Evolutionary conservation across 2,329 filamentous ascomycete species (phyloP).

Genomic region (Xylaria sp.): DNA sequence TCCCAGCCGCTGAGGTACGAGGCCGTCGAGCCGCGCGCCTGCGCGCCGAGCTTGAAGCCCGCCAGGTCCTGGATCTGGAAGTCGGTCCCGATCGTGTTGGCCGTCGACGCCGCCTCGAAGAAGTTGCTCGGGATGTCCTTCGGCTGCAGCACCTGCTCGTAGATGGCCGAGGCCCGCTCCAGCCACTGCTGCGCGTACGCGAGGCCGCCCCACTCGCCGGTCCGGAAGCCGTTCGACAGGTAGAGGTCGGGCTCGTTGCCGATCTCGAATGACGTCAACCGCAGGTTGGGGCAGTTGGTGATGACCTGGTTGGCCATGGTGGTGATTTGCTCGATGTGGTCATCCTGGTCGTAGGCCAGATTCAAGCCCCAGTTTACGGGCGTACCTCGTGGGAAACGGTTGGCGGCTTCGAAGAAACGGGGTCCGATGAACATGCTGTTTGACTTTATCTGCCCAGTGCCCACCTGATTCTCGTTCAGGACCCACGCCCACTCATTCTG

Average conservation of each 20-base stretch:
- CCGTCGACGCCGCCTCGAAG: conserved; percentile 53
- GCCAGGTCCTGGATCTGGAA: conserved; percentile 49
- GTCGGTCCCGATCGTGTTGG: conserved; percentile 53
- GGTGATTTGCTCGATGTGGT: conserved; percentile 48
- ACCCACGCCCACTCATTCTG: conserved; percentile 42
- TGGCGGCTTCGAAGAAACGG: conserved; percentile 49
- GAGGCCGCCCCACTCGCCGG: conserved; percentile 45
- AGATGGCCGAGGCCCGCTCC: conserved; percentile 46
- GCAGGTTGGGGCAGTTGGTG: conserved; percentile 26
- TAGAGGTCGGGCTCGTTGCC: conserved; percentile 39
- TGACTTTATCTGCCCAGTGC: conserved; percentile 43
- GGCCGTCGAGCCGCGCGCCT: conserved; percentile 39
- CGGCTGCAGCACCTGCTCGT: conserved; percentile 48
- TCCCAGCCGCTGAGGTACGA: conserved; percentile 47
- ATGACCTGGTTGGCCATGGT: conserved; percentile 40
- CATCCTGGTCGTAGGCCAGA: conserved; percentile 48
- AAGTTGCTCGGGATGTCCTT: conserved; percentile 44
- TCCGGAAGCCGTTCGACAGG: conserved; percentile 47
- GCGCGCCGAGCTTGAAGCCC: conserved; percentile 42
- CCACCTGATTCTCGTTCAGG: conserved; percentile 42
- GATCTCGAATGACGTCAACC: conserved; percentile 35
- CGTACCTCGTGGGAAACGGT: conserved; percentile 52
- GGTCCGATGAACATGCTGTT: conserved; percentile 52
- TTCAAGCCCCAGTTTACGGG: conserved; percentile 54
- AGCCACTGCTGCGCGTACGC: conserved; percentile 50